phyloP scores from a whole-genome alignment of 139 green algal genomes.

The Gonium pectorale region DNA sequence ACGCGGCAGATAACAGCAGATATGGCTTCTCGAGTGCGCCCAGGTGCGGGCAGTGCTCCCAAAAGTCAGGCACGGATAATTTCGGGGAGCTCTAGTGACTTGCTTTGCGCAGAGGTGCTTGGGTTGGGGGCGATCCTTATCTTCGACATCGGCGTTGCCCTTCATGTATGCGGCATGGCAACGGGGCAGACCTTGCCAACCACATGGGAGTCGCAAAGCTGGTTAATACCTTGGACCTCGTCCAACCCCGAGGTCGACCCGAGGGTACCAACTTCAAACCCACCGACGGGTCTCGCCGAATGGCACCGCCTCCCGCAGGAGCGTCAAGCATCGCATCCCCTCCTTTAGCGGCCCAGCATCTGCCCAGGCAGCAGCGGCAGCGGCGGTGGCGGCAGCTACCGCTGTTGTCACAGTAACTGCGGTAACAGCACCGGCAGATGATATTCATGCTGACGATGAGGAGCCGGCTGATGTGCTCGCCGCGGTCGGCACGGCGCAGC shows the following conservation, averaged over 20 bases:
- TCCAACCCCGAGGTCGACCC: too few relatives aligned
- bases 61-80: neutral
- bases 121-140: neutral
- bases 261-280: too few relatives aligned
- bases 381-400: neutral
- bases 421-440: too few relatives aligned
- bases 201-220: too few relatives aligned
- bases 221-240: too few relatives aligned
- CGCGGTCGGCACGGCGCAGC: neutral
- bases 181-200: too few relatives aligned
- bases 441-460: too few relatives aligned
- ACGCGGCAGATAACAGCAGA: neutral
- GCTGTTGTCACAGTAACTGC: neutral
- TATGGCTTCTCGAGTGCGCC: conserved; percentile 28
- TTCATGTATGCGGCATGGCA: neutral
- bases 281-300: too few relatives aligned
- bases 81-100: neutral
- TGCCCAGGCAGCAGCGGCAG: neutral
- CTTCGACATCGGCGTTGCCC: neutral
- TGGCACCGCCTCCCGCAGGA: neutral
- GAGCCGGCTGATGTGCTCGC: too few relatives aligned
- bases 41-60: neutral
- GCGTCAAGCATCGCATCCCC: neutral
- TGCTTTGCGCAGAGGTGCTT: neutral
- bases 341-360: neutral